A percentile compares a stretch with the other conserved stretches of the same genome.
Evolutionary conservation across 768 basidiomycete genomes (phyloP).

Genomic region (Lactifluus rugatus): DNA sequence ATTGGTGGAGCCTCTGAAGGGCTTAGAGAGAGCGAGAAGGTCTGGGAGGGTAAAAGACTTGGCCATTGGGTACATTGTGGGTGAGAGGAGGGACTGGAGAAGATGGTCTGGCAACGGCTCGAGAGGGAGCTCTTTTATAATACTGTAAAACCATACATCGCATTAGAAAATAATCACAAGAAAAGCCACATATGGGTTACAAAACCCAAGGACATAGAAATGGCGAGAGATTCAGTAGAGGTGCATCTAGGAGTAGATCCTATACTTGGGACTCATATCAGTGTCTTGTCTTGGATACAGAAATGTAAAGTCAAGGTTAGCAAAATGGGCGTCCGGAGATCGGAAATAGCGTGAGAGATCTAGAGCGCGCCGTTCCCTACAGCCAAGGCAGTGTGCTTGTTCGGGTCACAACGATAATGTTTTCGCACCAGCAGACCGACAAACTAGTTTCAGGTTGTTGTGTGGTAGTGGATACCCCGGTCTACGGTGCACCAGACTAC

Average conservation of each 20-base stretch:
- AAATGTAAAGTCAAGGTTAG: not conserved
- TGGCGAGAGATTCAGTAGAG: not conserved
- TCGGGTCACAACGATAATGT: not conserved
- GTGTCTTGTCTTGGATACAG: constrained; percentile 1
- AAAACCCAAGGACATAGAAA: not conserved
- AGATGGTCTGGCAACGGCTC: not conserved
- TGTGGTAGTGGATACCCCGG: not conserved
- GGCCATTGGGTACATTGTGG: constrained; percentile 19
- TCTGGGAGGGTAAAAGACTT: constrained; percentile 44
- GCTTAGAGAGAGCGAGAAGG: constrained; percentile 37
- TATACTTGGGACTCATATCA: not conserved
- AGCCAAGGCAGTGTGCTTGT: not conserved
- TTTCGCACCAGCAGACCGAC: not conserved
- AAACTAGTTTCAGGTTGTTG: not conserved
- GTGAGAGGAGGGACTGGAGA: not conserved
- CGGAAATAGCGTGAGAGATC: not conserved
- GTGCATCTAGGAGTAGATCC: not conserved
- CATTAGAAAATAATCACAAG: not conserved
- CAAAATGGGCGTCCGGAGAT: not conserved
- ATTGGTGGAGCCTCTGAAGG: constrained; percentile 43
- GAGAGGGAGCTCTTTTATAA: not conserved
- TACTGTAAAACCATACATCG: constrained; percentile 4
- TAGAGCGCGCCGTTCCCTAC: constrained; percentile 2
- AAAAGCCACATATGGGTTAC: not conserved
- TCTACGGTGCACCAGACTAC: not conserved